Conservation (phyloP, 768 basidiomycete genomes). For the Leccinum subgranulosum region DNA sequence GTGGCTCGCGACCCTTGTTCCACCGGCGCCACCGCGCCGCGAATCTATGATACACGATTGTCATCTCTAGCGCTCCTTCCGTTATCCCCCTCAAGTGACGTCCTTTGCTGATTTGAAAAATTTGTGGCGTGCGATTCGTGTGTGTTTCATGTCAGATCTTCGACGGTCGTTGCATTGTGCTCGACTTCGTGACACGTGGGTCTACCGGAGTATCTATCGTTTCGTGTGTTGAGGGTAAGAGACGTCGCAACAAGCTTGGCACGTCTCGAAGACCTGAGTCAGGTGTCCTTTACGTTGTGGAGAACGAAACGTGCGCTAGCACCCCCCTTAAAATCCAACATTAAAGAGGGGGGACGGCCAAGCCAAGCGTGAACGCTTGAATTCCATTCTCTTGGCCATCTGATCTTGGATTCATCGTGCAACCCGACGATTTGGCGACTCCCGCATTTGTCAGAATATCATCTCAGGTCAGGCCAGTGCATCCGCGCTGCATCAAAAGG, state of each 20-base stretch:
- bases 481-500: not conserved
- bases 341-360: not conserved
- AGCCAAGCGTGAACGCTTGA: not conserved
- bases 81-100: not conserved
- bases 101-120: not conserved
- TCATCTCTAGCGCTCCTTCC: not conserved
- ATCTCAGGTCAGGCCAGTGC: not conserved
- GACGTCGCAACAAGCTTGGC: not conserved
- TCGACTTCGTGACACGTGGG: not conserved
- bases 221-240: not conserved
- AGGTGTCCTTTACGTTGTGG: not conserved
- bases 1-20: conserved; percentile 1
- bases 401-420: conserved; percentile 1
- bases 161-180: not conserved
- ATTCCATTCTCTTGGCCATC: conserved; percentile 2
- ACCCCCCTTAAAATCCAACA: not conserved
- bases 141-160: not conserved
- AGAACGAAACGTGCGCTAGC: not conserved
- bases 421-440: not conserved
- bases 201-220: not conserved
- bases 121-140: not conserved
- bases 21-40: not conserved
- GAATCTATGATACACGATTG: not conserved
- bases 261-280: not conserved
- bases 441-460: not conserved